Percentiles rank a stretch among this genome's conserved stretches.
phyloP scores from a whole-genome alignment of 495 filamentous ascomycete genomes.

The Rostrohypoxylon terebratum region DNA sequence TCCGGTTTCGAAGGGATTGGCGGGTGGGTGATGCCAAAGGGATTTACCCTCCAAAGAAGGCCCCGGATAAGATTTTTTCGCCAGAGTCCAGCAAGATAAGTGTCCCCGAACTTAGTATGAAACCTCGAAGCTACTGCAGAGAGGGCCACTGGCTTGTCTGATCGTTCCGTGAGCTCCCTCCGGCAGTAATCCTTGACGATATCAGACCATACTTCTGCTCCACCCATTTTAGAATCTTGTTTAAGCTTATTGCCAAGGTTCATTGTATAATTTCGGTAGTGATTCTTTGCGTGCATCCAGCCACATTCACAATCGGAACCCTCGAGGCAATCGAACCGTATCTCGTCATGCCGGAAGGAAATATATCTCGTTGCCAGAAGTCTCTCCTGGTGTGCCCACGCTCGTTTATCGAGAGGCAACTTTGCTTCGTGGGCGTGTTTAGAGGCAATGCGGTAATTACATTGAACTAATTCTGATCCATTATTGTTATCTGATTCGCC shows the following conservation, averaged over 20 bases:
- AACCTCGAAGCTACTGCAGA: constrained; percentile 2
- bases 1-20: background rate
- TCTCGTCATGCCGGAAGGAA: background rate
- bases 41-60: background rate
- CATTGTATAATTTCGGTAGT: too few species aligned
- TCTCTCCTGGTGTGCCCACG: constrained; percentile 9
- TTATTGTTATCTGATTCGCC: background rate
- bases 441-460: background rate
- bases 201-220: background rate
- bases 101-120: background rate
- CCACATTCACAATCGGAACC: background rate
- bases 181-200: background rate
- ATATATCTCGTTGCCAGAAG: constrained; percentile 5
- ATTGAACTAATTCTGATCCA: background rate
- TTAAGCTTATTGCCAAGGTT: background rate
- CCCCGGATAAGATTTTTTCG: background rate
- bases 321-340: background rate
- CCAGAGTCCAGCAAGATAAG: constrained; percentile 5
- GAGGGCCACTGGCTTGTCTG: background rate
- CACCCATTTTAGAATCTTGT: too few species aligned
- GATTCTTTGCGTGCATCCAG: background rate
- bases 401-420: background rate
- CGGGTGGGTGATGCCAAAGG: background rate
- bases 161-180: background rate
- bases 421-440: background rate